Evolutionary conservation across 139 green algal species (phyloP), one percentile per base, ranked within the genome.

Genomic region (Chlamydomonas eustigma): DNA sequence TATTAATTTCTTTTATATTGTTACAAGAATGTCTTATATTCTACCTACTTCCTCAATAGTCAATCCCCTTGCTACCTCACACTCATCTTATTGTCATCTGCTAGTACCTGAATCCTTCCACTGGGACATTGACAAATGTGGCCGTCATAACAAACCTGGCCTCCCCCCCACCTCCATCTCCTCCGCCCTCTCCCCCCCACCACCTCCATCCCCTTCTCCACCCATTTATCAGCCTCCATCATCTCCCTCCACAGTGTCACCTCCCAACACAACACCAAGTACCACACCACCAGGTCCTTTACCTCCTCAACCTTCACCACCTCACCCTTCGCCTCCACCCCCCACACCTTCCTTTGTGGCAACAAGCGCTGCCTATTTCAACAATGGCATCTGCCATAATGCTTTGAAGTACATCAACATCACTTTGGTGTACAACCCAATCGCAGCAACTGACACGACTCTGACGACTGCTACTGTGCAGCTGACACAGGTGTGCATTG

Each of bases 371-470:
- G 6, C 2, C 3, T 71, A 71, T 33, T 73, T 36, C 35, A 50
- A 31, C 28, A 69, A 58, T 0, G 51, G 51, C 2, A 35, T 50
- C 25, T 84, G 79, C 71, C 33, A 35, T 51, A 85, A 85, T 50
- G 38, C 65, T 4, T 34, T 79, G 8, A 18, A 34, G 4, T 78
- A 64, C 65, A 2, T 85, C 36, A 85, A 85, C 80, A 37, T 81
- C 50, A 85, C 80, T n/a, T 1, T 85, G 6, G 71, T 64, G 51
- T 85, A 85, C 75, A 68, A 28, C 52, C 4, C 4, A 8, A 22
- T 68, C 52, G 34, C 4, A 25, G 52, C 52, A 37, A 28, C n/a
- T 12, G 44, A 58, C 52, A 68, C 12, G 12, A 68, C 12, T 68
- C 4, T 4, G 4, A 6, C 34, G 18, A 28, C 18, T 8, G 6